Evolutionary conservation across 1,284 basidiomycete genomes (phyloP), one percentile per base, ranked within the genome.

Genomic region (Irpex rosettiformis): DNA sequence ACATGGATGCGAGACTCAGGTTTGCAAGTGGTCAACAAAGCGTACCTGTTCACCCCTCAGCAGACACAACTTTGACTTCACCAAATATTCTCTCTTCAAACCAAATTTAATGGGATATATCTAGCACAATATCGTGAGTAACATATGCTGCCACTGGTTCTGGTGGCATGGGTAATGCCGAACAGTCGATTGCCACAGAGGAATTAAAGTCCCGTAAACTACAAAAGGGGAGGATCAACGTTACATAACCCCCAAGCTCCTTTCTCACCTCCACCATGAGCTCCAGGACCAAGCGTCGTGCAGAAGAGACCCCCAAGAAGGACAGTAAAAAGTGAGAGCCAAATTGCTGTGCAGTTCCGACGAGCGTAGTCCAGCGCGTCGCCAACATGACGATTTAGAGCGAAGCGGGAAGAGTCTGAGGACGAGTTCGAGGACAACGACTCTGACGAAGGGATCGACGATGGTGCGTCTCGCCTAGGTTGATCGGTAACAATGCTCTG

Each of bases 261-360:
- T 57, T 55, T 47, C 18, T 57, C 56, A 43, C 52, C 37, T 21
- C 22, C 43, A 45, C 52, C 58, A 73, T 73, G 70, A 67, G 66
- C 42, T 67, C 69, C 27, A 65, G 65, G 43, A 65, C 62, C 54
- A 74, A 74, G 62, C 70, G 72, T 56, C 65, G 67, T 48, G 70
- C 69, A 5, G 71, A 71, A 54, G 70, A 71, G 51, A 56, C 60
- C 16, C 65, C 67, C 63, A 65, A 65, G 54, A 65, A 63, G 48
- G 58, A 57, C 52, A 69, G 66, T 51, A 73, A 73, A 66, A 74
- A 71, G 72, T 73, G 65, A 67, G 63, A 45, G 56, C 28, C 49
- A 48, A 53, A 24, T 51, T 28, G 40, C 22, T 24, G 21, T 40
- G 56, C 47, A 49, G 28, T 18, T 45, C n/a, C 45, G 51, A 22